Conservation (phyloP, 2,329 filamentous ascomycete genomes). For the Sarocladium brachiariae region DNA sequence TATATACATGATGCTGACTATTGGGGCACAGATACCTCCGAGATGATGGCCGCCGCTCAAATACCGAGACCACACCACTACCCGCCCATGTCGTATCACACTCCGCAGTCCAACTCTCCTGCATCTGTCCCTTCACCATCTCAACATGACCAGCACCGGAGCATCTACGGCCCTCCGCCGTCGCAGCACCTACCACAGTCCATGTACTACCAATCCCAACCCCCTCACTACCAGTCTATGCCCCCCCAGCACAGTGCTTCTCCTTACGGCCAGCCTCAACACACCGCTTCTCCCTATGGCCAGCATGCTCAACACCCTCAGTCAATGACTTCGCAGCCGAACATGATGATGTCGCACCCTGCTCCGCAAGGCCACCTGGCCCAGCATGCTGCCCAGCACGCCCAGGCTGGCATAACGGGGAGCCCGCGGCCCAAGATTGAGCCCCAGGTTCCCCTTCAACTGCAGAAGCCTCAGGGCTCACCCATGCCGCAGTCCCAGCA, state of each 20-base stretch:
- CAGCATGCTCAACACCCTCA: constrained; percentile 46
- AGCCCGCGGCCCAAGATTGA: constrained; percentile 60
- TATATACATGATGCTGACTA: constrained; percentile 17
- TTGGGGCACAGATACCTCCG: constrained; percentile 43
- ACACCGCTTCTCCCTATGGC: constrained; percentile 52
- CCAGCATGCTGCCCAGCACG: constrained; percentile 51
- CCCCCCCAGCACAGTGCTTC: constrained; percentile 53
- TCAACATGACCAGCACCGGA: constrained; percentile 81
- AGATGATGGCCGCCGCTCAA: constrained; percentile 60
- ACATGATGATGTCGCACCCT: constrained; percentile 60
- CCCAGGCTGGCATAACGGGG: constrained; percentile 48
- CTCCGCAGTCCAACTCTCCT: constrained; percentile 90
- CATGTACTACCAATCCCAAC: constrained; percentile 66
- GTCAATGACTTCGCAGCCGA: constrained; percentile 57
- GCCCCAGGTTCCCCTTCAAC: constrained; percentile 52
- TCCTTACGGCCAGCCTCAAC: constrained; percentile 49
- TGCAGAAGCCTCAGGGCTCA: constrained; percentile 47
- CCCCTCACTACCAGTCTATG: constrained; percentile 60
- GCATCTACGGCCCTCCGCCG: constrained; percentile 73
- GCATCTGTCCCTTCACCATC: constrained; percentile 87
- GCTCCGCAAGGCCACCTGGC: constrained; percentile 50
- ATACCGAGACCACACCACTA: constrained; percentile 69
- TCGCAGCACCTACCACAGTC: constrained; percentile 72
- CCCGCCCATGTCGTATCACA: constrained; percentile 85
- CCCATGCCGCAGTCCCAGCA: constrained; percentile 33